Evolutionary conservation across 371 early-diverging fungal species (phyloP), one percentile per base, ranked within the genome.

Genomic region (Syncephalastrum sp.): DNA sequence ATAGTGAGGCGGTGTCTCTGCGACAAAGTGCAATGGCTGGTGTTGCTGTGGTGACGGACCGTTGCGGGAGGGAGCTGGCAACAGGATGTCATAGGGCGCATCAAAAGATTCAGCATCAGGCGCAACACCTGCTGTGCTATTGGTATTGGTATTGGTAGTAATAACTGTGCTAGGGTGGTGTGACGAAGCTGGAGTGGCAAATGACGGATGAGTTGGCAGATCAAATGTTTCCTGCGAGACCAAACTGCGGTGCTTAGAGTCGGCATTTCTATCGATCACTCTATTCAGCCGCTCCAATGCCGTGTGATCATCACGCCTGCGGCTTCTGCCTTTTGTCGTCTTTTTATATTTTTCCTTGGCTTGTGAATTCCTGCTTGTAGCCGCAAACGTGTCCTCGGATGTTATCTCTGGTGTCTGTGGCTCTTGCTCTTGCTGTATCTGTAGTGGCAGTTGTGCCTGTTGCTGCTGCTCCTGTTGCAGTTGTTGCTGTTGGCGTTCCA

Each of bases 1-100:
- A 29, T 25, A 59, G 21, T 21, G 59, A 21, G 38, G 38, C 24
- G 33, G 21, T 16, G 48, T 23, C 19, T 27, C 27, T 7, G 27
- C 4, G 49, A 54, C 14, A 19, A n/a, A 42, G 8, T 53, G 27
- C 41, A 54, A 44, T 21, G 51, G 57, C 41, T 62, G 54, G 19
- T 60, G 51, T 14, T 57, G 48, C 23, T 59, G 60, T 45, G 51
- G 54, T 42, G 38, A 33, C 2, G 38, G 38, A 10, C 10, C 38
- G 12, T 10, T 33, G 38, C 12, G 6, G 38, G 19, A 52, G 41
- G 42, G 17, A 42, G 42, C n/a, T 41, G 38, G 38, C 12, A 33
- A 10, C 38, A 33, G 6, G 38, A 33, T 33, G 10, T 10, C 38
- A 33, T 33, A 33, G 38, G 38, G 38, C 8, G 38, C 38, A 33